Evolutionary conservation across 164 flowering plant genomes (phyloP).

Genomic region (Tinospora cordifolia): DNA sequence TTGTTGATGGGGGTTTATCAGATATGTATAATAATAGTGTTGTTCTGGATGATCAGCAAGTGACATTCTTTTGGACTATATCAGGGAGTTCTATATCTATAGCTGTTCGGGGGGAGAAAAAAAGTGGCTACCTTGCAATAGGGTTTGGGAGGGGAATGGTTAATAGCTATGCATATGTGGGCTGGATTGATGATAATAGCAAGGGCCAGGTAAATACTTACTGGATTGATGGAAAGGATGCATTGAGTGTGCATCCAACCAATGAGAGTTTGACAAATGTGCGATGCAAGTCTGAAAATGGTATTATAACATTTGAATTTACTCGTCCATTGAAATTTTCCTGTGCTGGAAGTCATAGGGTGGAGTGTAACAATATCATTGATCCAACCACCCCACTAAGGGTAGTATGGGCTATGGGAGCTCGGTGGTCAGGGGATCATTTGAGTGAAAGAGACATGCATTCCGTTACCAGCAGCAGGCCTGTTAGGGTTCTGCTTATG

Average conservation of each 20-base stretch:
- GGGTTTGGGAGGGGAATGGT: conserved; percentile 89
- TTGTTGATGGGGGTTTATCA: conserved; percentile 92
- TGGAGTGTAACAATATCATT: conserved; percentile 75
- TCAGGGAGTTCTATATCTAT: conserved; percentile 62
- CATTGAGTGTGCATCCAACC: conserved; percentile 65
- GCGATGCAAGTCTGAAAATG: conserved; percentile 87
- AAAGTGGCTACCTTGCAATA: conserved; percentile 89
- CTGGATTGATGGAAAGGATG: conserved; percentile 84
- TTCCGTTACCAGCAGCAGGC: conserved; percentile 61
- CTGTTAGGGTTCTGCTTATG: conserved; percentile 63
- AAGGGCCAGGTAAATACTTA: conserved; percentile 69
- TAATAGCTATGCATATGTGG: conserved; percentile 87
- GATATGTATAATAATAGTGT: conserved; percentile 95
- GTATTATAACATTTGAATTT: conserved; percentile 84
- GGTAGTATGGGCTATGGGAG: conserved; percentile 96
- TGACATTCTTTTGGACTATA: conserved; percentile 82
- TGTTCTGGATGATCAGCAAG: conserved; percentile 92
- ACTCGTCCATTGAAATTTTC: conserved; percentile 70
- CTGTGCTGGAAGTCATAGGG: conserved; percentile 40
- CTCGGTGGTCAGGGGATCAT: conserved; percentile 63
- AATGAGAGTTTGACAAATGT: conserved; percentile 77
- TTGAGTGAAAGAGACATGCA: conserved; percentile 84
- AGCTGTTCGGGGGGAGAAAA: conserved; percentile 89
- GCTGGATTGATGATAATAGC: conserved; percentile 72
- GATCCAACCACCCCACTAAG: conserved; percentile 85